These are phyloP conservation scores for Neurospora discreta DNA, from an alignment of 495 filamentous ascomycete genomes.

Conservation along the genomic window DNA sequence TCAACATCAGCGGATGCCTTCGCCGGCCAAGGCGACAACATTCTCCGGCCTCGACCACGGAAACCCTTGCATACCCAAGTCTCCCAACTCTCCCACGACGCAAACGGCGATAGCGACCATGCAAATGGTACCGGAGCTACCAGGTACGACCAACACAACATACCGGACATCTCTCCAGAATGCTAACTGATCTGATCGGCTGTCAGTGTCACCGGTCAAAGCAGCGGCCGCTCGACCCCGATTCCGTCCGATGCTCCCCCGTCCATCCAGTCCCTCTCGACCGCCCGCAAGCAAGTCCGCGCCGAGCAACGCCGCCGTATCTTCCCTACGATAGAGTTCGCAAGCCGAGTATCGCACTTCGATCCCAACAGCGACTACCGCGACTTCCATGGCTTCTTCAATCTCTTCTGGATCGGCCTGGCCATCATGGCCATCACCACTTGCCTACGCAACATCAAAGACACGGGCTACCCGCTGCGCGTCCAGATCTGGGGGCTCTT, in stretches of 20 bases:
- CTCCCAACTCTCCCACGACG: slow-evolving; percentile 24
- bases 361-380: slow-evolving; percentile 84
- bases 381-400: slow-evolving; percentile 95
- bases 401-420: slow-evolving; percentile 92
- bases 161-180: not conserved
- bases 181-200: slow-evolving; percentile 4
- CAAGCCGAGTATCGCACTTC: slow-evolving; percentile 90
- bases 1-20: slow-evolving; percentile 18
- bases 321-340: slow-evolving; percentile 93
- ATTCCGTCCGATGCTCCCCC: slow-evolving; percentile 84
- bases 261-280: slow-evolving; percentile 73
- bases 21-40: slow-evolving; percentile 19
- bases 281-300: slow-evolving; percentile 72
- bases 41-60: slow-evolving; percentile 31
- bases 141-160: not conserved
- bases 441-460: slow-evolving; percentile 82
- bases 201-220: not conserved
- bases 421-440: slow-evolving; percentile 95
- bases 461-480: slow-evolving; percentile 76
- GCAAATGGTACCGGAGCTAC: not conserved
- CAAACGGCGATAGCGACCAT: slow-evolving; percentile 2
- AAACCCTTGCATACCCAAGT: slow-evolving; percentile 34
- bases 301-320: slow-evolving; percentile 71
- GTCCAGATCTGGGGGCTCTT: slow-evolving; percentile 81
- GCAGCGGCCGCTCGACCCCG: slow-evolving; percentile 80